Percentiles rank a stretch among this genome's conserved stretches.
Conservation (phyloP, 2,329 filamentous ascomycete species). For the Trichoderma sp. region DNA sequence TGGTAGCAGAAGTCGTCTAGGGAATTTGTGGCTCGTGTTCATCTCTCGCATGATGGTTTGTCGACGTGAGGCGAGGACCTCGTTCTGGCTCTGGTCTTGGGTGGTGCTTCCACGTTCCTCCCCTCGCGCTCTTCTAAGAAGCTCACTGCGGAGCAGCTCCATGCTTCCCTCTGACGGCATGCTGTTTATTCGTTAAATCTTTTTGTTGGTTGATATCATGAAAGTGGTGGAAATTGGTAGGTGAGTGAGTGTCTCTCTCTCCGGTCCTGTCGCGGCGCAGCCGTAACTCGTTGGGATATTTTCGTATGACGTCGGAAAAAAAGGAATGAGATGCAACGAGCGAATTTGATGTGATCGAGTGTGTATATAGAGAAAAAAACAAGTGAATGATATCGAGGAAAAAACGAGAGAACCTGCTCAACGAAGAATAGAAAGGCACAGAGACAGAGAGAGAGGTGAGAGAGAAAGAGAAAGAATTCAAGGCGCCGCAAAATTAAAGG, state of each 20-base stretch:
- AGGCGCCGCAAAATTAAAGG: conserved; percentile 3
- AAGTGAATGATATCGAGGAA: background rate
- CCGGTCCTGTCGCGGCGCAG: conserved; percentile 1
- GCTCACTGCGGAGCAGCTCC: conserved; percentile 37
- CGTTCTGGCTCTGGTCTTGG: conserved; percentile 23
- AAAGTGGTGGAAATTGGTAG: background rate
- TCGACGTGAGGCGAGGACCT: conserved; percentile 10
- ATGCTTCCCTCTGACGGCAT: conserved; percentile 25
- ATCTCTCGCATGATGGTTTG: conserved; percentile 3
- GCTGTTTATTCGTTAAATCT: background rate
- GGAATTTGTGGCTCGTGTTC: background rate
- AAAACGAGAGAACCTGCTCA: conserved; percentile 14
- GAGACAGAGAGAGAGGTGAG: background rate
- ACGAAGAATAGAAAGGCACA: background rate
- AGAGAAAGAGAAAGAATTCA: background rate
- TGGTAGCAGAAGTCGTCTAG: conserved; percentile 24
- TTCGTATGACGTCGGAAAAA: background rate
- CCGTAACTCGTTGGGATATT: background rate
- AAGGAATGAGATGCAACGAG: background rate
- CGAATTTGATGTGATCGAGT: background rate
- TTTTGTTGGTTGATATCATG: background rate
- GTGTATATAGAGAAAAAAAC: background rate
- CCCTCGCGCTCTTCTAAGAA: conserved; percentile 35
- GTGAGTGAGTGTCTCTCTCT: background rate
- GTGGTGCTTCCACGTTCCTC: conserved; percentile 29